A percentile compares a stretch with the other conserved stretches of the same genome.
Conservation (phyloP, 495 filamentous ascomycete species). For the Rhizodiscina lignyota region DNA sequence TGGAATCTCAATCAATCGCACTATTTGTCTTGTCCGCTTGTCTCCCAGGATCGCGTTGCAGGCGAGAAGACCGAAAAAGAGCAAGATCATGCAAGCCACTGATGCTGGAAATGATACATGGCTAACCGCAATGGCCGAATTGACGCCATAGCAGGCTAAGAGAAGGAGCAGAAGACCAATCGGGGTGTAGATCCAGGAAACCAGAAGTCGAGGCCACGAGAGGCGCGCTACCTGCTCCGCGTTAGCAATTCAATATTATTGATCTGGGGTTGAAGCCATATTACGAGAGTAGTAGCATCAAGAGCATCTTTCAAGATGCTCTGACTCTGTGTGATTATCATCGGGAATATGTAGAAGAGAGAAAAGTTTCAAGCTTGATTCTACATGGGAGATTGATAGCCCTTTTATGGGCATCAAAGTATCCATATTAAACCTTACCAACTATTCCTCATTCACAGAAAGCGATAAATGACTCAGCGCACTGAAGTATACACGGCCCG, state of each 20-base stretch:
- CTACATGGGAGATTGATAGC: too few relatives aligned
- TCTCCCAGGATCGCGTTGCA: slow-evolving; percentile 28
- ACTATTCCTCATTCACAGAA: too few relatives aligned
- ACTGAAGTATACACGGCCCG: too few relatives aligned
- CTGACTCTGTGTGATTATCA: neutral
- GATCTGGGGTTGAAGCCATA: neutral
- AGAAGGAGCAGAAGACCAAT: slow-evolving; percentile 29
- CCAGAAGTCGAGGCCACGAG: slow-evolving; percentile 22
- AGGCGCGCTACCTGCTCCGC: slow-evolving; percentile 8
- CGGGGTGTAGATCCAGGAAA: slow-evolving; percentile 32
- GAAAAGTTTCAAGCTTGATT: too few relatives aligned
- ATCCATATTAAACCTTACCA: too few relatives aligned
- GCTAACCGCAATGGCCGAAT: slow-evolving; percentile 29
- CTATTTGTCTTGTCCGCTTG: slow-evolving; percentile 25
- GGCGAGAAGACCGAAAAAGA: slow-evolving; percentile 29
- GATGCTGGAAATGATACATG: slow-evolving; percentile 35
- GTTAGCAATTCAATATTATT: too few relatives aligned
- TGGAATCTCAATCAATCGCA: slow-evolving; percentile 30
- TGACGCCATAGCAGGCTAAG: slow-evolving; percentile 32
- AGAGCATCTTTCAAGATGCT: neutral
- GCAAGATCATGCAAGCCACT: slow-evolving; percentile 31
- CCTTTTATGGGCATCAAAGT: too few relatives aligned
- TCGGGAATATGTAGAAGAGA: too few relatives aligned
- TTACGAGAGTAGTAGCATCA: neutral
- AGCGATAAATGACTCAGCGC: too few relatives aligned